phyloP scores from a whole-genome alignment of 2,329 filamentous ascomycete species.

The Elsinoe fawcettii region DNA sequence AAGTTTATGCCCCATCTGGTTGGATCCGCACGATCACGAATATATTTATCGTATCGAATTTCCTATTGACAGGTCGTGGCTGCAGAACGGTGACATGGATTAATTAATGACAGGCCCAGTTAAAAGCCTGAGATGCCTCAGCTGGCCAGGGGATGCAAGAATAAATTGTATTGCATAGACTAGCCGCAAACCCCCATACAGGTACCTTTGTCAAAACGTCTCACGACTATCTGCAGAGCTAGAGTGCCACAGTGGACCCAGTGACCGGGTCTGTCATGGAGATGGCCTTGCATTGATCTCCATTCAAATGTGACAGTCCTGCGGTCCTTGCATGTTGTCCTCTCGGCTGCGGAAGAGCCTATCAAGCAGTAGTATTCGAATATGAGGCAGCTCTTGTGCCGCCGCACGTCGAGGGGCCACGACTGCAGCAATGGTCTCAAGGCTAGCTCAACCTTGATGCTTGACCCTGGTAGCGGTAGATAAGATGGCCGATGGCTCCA shows the following conservation, averaged over 20 bases:
- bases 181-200: background rate
- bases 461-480: background rate
- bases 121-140: background rate
- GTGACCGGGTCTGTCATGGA: constrained; percentile 1
- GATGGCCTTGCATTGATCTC: background rate
- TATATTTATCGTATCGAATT: background rate
- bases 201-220: background rate
- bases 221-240: background rate
- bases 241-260: constrained; percentile 3
- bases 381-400: background rate
- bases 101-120: background rate
- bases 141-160: background rate
- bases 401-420: background rate
- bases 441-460: background rate
- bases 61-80: background rate
- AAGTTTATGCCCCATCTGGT: background rate
- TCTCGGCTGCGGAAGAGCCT: background rate
- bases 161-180: constrained; percentile 4
- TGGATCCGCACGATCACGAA: background rate
- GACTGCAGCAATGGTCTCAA: background rate
- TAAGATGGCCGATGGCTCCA: background rate
- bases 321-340: background rate
- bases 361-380: background rate
- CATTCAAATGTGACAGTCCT: background rate
- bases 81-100: constrained; percentile 2